A percentile compares a stretch with the other conserved stretches of the same genome.
phyloP scores from a whole-genome alignment of 2,329 filamentous ascomycete species.

The Colletotrichum euphorbiae region DNA sequence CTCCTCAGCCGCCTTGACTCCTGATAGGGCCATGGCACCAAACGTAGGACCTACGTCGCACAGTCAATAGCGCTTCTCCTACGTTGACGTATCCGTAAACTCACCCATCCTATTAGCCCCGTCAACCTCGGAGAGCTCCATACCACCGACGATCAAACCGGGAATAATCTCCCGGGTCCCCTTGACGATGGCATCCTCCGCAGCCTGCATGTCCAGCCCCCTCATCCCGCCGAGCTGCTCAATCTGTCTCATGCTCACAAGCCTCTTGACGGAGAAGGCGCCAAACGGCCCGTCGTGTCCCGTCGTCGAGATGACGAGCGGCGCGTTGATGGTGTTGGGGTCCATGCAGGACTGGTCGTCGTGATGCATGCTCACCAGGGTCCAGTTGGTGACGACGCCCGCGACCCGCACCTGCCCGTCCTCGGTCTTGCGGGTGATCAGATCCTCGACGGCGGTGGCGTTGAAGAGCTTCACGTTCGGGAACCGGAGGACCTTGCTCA shows the following conservation, averaged over 20 bases:
- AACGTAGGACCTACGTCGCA: slow-evolving; percentile 56
- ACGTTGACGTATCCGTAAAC: slow-evolving; percentile 27
- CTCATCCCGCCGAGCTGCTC: slow-evolving; percentile 92
- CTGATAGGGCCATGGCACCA: slow-evolving; percentile 87
- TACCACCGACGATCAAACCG: slow-evolving; percentile 91
- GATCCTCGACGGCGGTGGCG: slow-evolving; percentile 89
- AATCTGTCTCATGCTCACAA: slow-evolving; percentile 87
- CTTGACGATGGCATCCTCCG: slow-evolving; percentile 95
- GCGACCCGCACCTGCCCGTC: slow-evolving; percentile 75
- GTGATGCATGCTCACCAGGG: slow-evolving; percentile 86
- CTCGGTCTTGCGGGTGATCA: slow-evolving; percentile 80
- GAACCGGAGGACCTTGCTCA: slow-evolving; percentile 85
- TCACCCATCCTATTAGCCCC: slow-evolving; percentile 89
- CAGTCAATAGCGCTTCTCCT: background rate
- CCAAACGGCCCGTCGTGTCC: slow-evolving; percentile 93
- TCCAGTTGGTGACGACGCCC: slow-evolving; percentile 97
- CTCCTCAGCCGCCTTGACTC: slow-evolving; percentile 93
- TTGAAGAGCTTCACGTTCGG: slow-evolving; percentile 98
- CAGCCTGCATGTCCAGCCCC: slow-evolving; percentile 90
- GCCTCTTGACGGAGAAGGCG: slow-evolving; percentile 89
- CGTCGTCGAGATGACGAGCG: slow-evolving; percentile 88
- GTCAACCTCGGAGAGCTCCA: slow-evolving; percentile 92
- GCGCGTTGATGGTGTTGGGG: slow-evolving; percentile 95
- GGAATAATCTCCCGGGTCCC: slow-evolving; percentile 88
- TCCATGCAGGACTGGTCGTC: slow-evolving; percentile 97